Evolutionary conservation across 2,329 filamentous ascomycete genomes (phyloP), one percentile per base, ranked within the genome.

Genomic region (Colletotrichum phormii): DNA sequence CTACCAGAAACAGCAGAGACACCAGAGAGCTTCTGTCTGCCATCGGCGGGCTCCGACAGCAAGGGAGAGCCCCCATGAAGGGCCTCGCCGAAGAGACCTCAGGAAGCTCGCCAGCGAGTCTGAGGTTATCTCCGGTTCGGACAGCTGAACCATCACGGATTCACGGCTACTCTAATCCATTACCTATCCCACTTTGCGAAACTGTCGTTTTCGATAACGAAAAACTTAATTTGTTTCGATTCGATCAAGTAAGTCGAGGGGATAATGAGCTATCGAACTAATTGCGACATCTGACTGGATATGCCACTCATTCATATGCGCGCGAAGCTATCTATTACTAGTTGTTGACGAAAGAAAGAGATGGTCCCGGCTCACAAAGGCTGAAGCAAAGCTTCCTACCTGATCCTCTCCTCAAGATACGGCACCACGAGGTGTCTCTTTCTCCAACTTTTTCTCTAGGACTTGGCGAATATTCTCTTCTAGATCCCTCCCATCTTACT

Each of bases 41-140:
- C 54, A 49, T 49, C 70, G 70, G 70, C 70, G 70, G 60, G 59
- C 70, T 72, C 65, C 69, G 69, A 59, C 54, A 26, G 37, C 31
- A 42, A 35, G n/a, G 42, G 46, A 61, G 37, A 24, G 5, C 18
- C 51, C 11, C 13, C 35, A 6, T 54, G 26, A 9, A 71, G 63
- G 63, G 15, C n/a, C 31, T 71, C 68, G 59, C 68, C 68, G 57
- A 15, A 18, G 26, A 37, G n/a, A 67, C 22, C 55, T 33, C 35
- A 37, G 53, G 35, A 57, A 13, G 33, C 57, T 22, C 33, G n/a
- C 5, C 13, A 37, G 51, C n/a, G 9, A 26, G 29, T 35, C 29
- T 24, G 53, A 33, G 18, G 29, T 64, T 64, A 59, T 58, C 31
- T 57, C 67, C 54, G 61, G 51, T 11, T 37, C 37, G 26, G 59